Evolutionary conservation across 2,329 filamentous ascomycete genomes (phyloP).

Genomic region (Penicillium thymicola): DNA sequence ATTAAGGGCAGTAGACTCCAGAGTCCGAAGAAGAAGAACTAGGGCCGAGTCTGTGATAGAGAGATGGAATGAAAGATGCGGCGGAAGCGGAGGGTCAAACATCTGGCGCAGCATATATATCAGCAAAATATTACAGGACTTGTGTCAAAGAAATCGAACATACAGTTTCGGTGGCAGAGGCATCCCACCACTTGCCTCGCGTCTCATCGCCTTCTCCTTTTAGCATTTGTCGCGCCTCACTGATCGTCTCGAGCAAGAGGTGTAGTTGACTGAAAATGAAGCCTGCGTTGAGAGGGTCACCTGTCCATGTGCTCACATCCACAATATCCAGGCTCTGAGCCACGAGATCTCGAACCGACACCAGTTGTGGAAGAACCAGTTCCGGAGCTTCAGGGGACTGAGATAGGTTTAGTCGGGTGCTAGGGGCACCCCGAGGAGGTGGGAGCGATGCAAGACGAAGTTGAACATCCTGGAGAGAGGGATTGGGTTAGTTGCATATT

Average conservation of each 20-base stretch:
- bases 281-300: conserved; percentile 57
- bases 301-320: conserved; percentile 70
- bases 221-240: conserved; percentile 57
- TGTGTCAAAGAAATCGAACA: conserved; percentile 22
- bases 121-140: conserved; percentile 6
- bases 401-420: conserved; percentile 53
- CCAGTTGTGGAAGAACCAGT: conserved; percentile 66
- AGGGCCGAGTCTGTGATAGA: conserved; percentile 67
- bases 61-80: conserved; percentile 69
- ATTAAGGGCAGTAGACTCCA: conserved; percentile 61
- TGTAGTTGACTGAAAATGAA: conserved; percentile 59
- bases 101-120: conserved; percentile 32
- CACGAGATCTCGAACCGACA: conserved; percentile 69
- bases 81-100: conserved; percentile 62
- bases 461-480: conserved; percentile 63
- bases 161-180: conserved; percentile 57
- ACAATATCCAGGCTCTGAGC: conserved; percentile 81
- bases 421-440: conserved; percentile 50
- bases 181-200: conserved; percentile 55
- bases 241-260: conserved; percentile 59
- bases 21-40: conserved; percentile 65
- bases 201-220: conserved; percentile 53
- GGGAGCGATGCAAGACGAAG: conserved; percentile 62
- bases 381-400: conserved; percentile 54
- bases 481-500: background rate